Percentiles rank a stretch among this genome's conserved stretches.
Conservation (phyloP, 139 green algal species). For the Pleodorina starrii region DNA sequence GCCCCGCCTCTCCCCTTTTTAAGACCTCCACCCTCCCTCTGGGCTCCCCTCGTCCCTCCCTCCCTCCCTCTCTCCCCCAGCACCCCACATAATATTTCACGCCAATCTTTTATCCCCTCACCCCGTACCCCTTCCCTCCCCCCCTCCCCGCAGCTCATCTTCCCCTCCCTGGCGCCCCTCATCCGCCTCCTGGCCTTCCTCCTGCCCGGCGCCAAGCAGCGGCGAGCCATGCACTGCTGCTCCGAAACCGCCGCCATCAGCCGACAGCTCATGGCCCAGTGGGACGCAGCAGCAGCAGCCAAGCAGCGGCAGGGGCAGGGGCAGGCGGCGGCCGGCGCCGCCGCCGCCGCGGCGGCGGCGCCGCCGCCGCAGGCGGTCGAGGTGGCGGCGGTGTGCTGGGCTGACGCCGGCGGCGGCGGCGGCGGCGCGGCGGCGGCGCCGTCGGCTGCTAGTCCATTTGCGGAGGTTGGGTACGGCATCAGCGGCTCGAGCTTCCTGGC, state of each 20-base stretch:
- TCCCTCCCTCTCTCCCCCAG: neutral
- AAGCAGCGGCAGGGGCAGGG: neutral
- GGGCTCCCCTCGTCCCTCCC: too few species aligned
- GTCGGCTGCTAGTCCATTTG: neutral
- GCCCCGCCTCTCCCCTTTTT: too few species aligned
- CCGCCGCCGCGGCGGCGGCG: too few species aligned
- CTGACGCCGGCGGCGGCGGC: too few species aligned
- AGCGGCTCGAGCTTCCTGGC: slow-evolving; percentile 36
- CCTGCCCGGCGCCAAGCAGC: slow-evolving; percentile 6
- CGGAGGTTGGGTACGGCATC: slow-evolving; percentile 26
- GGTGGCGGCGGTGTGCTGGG: too few species aligned
- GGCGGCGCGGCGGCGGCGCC: too few species aligned
- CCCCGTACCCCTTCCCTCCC: neutral
- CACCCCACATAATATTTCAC: too few species aligned
- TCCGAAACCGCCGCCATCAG: neutral
- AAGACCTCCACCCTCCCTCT: too few species aligned
- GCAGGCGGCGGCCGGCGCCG: neutral
- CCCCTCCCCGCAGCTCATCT: neutral
- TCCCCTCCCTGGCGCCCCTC: neutral
- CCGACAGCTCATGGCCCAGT: slow-evolving; percentile 12
- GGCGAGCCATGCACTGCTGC: neutral
- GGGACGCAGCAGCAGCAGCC: neutral
- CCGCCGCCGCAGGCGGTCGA: too few species aligned
- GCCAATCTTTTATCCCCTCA: too few species aligned
- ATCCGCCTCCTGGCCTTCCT: neutral